Evolutionary conservation across 2,329 filamentous ascomycete species (phyloP), one percentile per base, ranked within the genome.

Genomic region (Xylaria digitata): DNA sequence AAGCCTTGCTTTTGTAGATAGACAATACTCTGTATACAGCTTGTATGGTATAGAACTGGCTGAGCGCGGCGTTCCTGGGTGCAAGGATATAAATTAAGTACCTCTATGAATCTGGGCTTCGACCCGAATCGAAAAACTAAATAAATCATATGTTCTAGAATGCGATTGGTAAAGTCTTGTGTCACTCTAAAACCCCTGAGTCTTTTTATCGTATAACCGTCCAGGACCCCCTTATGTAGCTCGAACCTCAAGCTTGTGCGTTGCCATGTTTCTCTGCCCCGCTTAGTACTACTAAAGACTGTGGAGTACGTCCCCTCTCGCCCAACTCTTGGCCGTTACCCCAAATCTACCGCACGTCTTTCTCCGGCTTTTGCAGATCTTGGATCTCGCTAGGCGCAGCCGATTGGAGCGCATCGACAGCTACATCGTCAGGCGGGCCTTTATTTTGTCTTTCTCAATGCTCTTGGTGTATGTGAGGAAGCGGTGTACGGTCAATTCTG

Each of bases 61-160:
- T 63, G 46, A 69, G 68, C 68, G 66, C 21, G 68, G 68, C 68
- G 68, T 70, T 65, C 6, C 19, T 58, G 66, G 66, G 40, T 52
- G 34, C 34, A 11, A 56, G 37, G 21, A 19, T 40, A 50, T 30
- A 30, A 17, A 37, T 53, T 17, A n/a, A 30, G 42, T 48, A 19
- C 9, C 30, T 45, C 45, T 45, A 50, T n/a, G 50, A 42, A 49
- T 42, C 37, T 7, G 30, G 60, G 21, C 32, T 9, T 61, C 21
- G 11, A 43, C 26, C 32, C 13, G 11, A 30, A 17, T 23, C 9
- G 23, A 32, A 61, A 9, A 19, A 34, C 30, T 19, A 37, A 52
- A 48, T 2, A 43, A 17, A 21, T n/a, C n/a, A 37, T 37, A 54
- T 37, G 34, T 13, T 43, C 3, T 58, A 21, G 23, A 26, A 13